Percentiles rank a stretch among this genome's conserved stretches.
These are phyloP conservation scores for Phialophora chinensis DNA, from an alignment of 2,329 filamentous ascomycete genomes.

Conservation along the genomic window DNA sequence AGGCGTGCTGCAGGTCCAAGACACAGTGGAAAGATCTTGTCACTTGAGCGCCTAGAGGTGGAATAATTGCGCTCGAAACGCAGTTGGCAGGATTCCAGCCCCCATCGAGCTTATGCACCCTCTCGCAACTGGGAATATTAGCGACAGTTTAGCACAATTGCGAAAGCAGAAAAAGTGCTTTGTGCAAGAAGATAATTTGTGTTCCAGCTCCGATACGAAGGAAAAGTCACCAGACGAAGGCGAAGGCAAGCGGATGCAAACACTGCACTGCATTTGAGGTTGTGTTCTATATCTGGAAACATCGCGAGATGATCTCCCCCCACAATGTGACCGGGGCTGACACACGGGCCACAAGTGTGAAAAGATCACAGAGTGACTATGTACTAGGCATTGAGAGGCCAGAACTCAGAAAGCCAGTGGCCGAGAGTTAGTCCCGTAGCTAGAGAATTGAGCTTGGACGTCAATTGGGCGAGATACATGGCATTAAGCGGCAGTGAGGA, in stretches of 20 bases:
- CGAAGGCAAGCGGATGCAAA: constrained; percentile 1
- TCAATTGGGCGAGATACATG: constrained; percentile 8
- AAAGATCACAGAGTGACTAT: neutral
- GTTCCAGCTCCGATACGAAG: constrained; percentile 1
- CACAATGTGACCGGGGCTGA: constrained; percentile 16
- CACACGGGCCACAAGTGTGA: constrained; percentile 8
- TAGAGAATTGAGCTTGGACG: constrained; percentile 2
- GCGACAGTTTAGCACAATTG: neutral
- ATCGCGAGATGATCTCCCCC: constrained; percentile 1
- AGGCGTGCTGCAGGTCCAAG: constrained; percentile 1
- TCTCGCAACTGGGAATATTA: constrained; percentile 4
- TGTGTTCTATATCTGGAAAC: constrained; percentile 22
- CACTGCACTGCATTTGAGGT: neutral
- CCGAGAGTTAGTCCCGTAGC: constrained; percentile 15
- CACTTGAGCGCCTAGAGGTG: neutral
- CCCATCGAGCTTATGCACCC: constrained; percentile 25
- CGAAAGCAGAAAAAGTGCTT: neutral
- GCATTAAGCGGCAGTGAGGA: constrained; percentile 10
- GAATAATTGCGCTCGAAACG: constrained; percentile 3
- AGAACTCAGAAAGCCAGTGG: neutral
- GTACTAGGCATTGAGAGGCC: constrained; percentile 2
- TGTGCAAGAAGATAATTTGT: neutral
- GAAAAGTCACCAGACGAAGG: constrained; percentile 9
- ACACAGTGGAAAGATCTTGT: constrained; percentile 3
- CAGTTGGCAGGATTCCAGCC: constrained; percentile 20